phyloP scores from a whole-genome alignment of 768 basidiomycete genomes.

The Boletus subparvulus region DNA sequence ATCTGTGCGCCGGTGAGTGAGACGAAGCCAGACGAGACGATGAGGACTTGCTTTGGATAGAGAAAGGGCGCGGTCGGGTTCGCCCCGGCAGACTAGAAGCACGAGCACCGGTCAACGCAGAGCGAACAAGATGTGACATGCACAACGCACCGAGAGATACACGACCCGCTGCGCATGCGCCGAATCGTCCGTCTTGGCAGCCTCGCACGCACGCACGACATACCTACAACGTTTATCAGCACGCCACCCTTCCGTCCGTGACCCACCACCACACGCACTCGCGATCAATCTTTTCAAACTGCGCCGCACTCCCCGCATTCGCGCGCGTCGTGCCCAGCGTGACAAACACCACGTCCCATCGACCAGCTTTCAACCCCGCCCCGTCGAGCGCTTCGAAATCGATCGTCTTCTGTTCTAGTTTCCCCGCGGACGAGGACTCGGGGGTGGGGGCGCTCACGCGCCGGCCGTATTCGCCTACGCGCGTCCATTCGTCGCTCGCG shows the following conservation, averaged over 20 bases:
- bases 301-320: conserved; percentile 58
- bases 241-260: no score
- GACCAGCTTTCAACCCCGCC: conserved; percentile 49
- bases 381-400: conserved; percentile 67
- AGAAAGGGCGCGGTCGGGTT: conserved; percentile 49
- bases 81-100: conserved; percentile 47
- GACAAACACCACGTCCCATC: conserved; percentile 77
- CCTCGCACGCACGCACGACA: conserved; percentile 70
- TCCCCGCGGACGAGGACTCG: neutral
- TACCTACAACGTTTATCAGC: conserved; percentile 57
- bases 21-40: no score
- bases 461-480: conserved; percentile 71
- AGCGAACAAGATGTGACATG: no score
- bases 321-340: conserved; percentile 69
- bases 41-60: conserved; percentile 44
- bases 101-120: no score
- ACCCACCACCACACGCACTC: no score
- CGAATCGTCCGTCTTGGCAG: conserved; percentile 52
- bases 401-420: conserved; percentile 61
- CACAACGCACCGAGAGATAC: conserved; percentile 59
- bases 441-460: conserved; percentile 40
- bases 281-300: conserved; percentile 76
- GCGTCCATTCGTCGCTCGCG: conserved; percentile 49
- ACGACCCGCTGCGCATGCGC: conserved; percentile 56
- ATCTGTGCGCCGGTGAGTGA: conserved; percentile 38